Evolutionary conservation across 228 moss, liverwort and hornwort genomes (phyloP).

Genomic region (Sphagnum fallax): DNA sequence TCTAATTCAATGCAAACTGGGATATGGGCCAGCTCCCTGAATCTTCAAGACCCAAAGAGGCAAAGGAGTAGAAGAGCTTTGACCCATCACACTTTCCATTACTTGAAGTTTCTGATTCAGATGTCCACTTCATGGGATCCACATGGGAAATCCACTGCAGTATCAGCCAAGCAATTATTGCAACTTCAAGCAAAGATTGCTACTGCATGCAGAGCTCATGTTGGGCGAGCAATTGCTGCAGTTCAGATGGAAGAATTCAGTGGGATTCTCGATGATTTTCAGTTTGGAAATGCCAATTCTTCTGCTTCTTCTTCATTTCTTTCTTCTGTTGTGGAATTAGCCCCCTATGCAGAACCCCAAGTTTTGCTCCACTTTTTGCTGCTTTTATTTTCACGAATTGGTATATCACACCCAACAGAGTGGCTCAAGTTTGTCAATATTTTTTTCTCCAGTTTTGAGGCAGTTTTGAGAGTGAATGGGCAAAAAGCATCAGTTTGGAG

Average conservation of each 20-base stretch:
- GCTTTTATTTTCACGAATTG: constrained; percentile 33
- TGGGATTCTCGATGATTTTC: too few species aligned
- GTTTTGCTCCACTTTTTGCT: constrained; percentile 38
- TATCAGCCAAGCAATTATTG: constrained; percentile 16
- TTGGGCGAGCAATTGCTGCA: constrained; percentile 36
- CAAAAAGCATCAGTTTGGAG: too few species aligned
- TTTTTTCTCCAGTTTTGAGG: constrained; percentile 26
- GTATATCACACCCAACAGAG: constrained; percentile 18
- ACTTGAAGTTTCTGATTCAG: constrained; percentile 33
- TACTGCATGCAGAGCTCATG: constrained; percentile 37
- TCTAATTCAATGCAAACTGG: constrained; percentile 15
- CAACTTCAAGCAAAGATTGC: constrained; percentile 34
- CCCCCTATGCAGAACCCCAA: constrained; percentile 43
- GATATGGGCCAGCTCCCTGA: constrained; percentile 12
- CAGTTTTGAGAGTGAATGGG: too few species aligned
- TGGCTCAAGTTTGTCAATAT: constrained; percentile 28
- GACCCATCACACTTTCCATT: constrained; percentile 30
- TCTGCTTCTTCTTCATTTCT: background rate
- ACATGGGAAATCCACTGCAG: constrained; percentile 17
- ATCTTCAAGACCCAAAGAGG: background rate
- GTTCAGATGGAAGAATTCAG: constrained; percentile 13
- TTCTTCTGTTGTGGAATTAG: constrained; percentile 50
- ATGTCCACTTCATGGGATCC: constrained; percentile 20
- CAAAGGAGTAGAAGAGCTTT: constrained; percentile 20
- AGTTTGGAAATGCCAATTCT: constrained; percentile 10